These are phyloP conservation scores for Ophioceras dolichostomum DNA, from an alignment of 2,329 filamentous ascomycete species.

Conservation along the genomic window DNA sequence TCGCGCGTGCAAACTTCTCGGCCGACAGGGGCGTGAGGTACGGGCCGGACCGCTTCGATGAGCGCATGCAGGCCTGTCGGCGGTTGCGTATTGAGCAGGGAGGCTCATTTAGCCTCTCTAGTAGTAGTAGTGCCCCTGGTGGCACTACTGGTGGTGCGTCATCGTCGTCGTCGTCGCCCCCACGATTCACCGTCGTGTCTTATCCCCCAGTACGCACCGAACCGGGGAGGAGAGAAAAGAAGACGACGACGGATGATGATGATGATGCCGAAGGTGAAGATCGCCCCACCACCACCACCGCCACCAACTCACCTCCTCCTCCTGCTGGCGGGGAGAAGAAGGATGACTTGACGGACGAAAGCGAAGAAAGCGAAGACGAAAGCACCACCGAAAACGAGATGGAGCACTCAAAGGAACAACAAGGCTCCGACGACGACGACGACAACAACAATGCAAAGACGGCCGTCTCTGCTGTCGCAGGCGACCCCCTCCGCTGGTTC, in stretches of 20 bases:
- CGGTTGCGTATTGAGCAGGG: conserved; percentile 20
- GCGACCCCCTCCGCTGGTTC: conserved; percentile 48
- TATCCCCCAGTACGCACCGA: neutral
- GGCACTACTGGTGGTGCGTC: no score
- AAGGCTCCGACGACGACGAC: conserved; percentile 4
- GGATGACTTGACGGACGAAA: conserved; percentile 4
- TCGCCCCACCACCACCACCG: no score
- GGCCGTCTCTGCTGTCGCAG: no score
- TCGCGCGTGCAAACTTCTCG: conserved; percentile 67
- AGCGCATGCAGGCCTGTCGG: conserved; percentile 54
- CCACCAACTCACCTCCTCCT: no score
- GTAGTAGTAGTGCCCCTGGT: no score
- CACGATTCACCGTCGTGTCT: conserved; percentile 6
- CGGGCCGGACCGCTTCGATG: conserved; percentile 60
- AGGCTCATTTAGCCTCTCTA: neutral
- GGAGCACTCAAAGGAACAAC: conserved; percentile 4
- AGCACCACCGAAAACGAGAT: no score
- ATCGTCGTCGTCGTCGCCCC: no score
- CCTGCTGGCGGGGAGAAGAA: neutral
- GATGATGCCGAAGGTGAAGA: neutral
- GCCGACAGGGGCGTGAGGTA: conserved; percentile 52
- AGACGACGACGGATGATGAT: neutral
- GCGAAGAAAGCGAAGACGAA: no score
- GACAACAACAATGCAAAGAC: conserved; percentile 1
- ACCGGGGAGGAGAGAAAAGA: neutral